Evolutionary conservation across 2,329 filamentous ascomycete genomes (phyloP).

Genomic region (Huntiella bhutanensis): DNA sequence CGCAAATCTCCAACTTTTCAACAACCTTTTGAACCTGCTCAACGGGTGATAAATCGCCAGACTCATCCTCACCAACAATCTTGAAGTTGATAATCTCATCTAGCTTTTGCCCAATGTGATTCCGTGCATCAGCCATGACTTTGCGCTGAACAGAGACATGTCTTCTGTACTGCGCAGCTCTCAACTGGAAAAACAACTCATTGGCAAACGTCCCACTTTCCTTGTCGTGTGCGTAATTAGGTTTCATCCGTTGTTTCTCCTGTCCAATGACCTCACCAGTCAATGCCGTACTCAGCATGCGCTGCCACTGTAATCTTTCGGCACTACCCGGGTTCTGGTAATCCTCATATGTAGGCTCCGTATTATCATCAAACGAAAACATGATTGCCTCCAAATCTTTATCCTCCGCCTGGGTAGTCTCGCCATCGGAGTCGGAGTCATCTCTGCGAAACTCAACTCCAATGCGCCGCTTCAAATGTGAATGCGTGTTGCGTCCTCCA

Average conservation of each 20-base stretch:
- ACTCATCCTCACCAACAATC: conserved; percentile 84
- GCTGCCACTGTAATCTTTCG: conserved; percentile 91
- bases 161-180: conserved; percentile 67
- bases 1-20: conserved; percentile 73
- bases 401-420: conserved; percentile 76
- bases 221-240: conserved; percentile 25
- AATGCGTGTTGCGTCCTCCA: too few relatives aligned
- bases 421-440: conserved; percentile 77
- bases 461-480: conserved; percentile 42
- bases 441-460: conserved; percentile 45
- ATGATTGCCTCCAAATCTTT: conserved; percentile 86
- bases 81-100: conserved; percentile 86
- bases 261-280: conserved; percentile 95
- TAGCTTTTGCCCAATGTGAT: conserved; percentile 51
- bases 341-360: conserved; percentile 78
- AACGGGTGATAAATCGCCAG: conserved; percentile 58
- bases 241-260: conserved; percentile 89
- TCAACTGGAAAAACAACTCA: conserved; percentile 74
- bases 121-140: conserved; percentile 69
- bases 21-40: conserved; percentile 85
- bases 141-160: conserved; percentile 69
- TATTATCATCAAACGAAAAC: conserved; percentile 78
- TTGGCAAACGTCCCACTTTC: conserved; percentile 22
- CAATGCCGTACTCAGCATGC: conserved; percentile 87
- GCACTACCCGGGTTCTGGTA: conserved; percentile 71